Conservation (phyloP, 257 asterid species). For the Nicotiana attenuata region DNA sequence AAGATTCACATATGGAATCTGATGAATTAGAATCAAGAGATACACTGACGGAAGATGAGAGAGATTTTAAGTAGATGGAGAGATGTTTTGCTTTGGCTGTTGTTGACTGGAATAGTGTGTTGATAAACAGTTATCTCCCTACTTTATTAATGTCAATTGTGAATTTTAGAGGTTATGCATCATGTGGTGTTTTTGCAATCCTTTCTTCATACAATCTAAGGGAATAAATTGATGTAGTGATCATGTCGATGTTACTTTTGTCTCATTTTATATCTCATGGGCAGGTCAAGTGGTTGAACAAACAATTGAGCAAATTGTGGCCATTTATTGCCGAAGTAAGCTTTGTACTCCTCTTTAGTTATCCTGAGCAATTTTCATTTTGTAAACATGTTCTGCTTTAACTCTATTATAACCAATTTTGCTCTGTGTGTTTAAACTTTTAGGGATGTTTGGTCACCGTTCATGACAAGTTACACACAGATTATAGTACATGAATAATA, state of each 20-base stretch:
- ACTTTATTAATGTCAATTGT: not conserved
- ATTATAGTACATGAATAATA: not conserved
- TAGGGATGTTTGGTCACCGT: not conserved
- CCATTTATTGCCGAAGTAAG: constrained; percentile 98
- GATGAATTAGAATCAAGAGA: not conserved
- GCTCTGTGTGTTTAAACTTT: not conserved
- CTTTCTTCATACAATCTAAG: not conserved
- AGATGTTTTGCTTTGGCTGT: not conserved
- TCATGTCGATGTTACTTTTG: not conserved
- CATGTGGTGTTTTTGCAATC: not conserved
- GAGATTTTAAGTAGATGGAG: not conserved
- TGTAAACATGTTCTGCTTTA: not conserved
- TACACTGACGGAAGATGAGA: not conserved
- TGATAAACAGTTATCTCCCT: not conserved
- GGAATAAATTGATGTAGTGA: not conserved
- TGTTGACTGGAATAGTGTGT: not conserved
- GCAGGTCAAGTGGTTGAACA: constrained; percentile 98
- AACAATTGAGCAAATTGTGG: constrained; percentile 85
- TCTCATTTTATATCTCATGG: constrained; percentile 15
- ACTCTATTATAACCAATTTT: not conserved
- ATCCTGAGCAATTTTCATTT: not conserved
- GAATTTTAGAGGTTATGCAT: not conserved
- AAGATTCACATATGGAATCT: not conserved
- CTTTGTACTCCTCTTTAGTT: constrained; percentile 9
- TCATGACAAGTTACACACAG: not conserved